phyloP scores from a whole-genome alignment of 2,329 filamentous ascomycete species.

The Periglandula ipomoeae region DNA sequence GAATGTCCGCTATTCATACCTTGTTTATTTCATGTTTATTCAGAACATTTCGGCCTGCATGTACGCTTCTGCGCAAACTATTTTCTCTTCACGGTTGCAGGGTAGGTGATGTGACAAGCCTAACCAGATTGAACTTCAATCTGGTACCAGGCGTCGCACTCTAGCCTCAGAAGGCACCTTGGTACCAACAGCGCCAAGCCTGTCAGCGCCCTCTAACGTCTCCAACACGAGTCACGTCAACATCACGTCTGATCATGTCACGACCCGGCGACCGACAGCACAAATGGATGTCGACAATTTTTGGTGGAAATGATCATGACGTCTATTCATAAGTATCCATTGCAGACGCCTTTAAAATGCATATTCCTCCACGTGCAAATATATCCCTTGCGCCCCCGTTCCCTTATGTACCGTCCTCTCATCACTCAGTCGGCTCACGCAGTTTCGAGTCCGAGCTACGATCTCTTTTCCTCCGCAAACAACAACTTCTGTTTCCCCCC shows the following conservation, averaged over 20 bases:
- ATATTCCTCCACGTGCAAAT: conserved; percentile 52
- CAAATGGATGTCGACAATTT: neutral
- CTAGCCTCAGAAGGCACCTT: too few species aligned
- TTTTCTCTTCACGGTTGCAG: too few species aligned
- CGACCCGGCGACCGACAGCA: neutral
- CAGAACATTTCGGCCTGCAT: too few species aligned
- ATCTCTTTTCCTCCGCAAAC: conserved; percentile 50
- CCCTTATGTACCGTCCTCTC: conserved; percentile 56
- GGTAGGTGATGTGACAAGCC: too few species aligned
- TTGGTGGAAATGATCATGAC: neutral
- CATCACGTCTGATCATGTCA: too few species aligned
- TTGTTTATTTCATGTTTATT: too few species aligned
- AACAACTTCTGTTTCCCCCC: conserved; percentile 51
- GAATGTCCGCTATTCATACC: too few species aligned
- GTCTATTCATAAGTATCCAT: neutral
- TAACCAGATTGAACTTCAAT: too few species aligned
- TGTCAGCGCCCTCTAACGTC: too few species aligned
- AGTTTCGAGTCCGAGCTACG: conserved; percentile 44
- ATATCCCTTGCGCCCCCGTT: conserved; percentile 53
- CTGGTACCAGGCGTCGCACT: too few species aligned
- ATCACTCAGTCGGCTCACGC: conserved; percentile 46
- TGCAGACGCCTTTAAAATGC: conserved; percentile 29
- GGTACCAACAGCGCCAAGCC: too few species aligned
- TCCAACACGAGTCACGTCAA: neutral
- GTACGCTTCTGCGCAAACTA: too few species aligned